Percentiles rank a stretch among this genome's conserved stretches.
Evolutionary conservation across 768 basidiomycete species (phyloP).

Genomic region (Fistulinella prunicolor): DNA sequence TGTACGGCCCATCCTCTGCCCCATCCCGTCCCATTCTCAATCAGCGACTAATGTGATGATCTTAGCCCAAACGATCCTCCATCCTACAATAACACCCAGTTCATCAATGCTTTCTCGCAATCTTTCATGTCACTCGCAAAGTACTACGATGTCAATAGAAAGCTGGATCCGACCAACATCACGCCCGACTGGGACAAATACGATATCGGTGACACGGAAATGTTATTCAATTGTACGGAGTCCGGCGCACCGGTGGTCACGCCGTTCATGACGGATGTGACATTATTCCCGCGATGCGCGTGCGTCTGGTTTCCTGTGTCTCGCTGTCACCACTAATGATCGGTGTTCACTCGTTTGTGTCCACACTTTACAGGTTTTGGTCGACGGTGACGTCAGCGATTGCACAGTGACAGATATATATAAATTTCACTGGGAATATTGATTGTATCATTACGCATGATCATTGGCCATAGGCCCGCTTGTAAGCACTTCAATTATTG

Average conservation of each 20-base stretch:
- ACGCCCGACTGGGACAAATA: constrained; percentile 15
- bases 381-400: constrained; percentile 4
- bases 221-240: constrained; percentile 14
- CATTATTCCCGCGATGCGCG: constrained; percentile 8
- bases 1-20: neutral
- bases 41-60: no score
- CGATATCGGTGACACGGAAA: constrained; percentile 4
- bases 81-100: constrained; percentile 26
- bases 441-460: no score
- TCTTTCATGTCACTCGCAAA: constrained; percentile 25
- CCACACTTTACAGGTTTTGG: constrained; percentile 13
- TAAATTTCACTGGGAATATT: no score
- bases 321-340: neutral
- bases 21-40: neutral
- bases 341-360: neutral
- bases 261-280: constrained; percentile 3
- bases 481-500: no score
- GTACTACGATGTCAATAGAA: constrained; percentile 21
- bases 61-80: constrained; percentile 1
- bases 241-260: neutral
- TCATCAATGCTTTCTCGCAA: constrained; percentile 27
- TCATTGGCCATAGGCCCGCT: no score
- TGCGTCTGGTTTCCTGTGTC: neutral
- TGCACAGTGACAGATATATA: constrained; percentile 8
- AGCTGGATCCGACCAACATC: constrained; percentile 14